These are phyloP conservation scores for Xylaria sp. DNA, from an alignment of 2,329 filamentous ascomycete genomes.

Conservation along the genomic window DNA sequence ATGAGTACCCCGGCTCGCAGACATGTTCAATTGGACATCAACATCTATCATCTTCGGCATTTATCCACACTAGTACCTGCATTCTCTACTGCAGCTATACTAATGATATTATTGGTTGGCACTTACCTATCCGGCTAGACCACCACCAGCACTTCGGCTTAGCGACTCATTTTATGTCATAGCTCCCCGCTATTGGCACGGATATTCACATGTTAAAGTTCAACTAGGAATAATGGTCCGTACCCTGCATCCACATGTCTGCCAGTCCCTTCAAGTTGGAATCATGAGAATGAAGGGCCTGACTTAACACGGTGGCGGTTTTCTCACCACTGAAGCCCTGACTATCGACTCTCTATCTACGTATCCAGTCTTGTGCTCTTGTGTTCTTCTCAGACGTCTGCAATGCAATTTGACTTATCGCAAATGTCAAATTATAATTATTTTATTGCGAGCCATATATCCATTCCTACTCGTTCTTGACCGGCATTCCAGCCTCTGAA, in stretches of 20 bases:
- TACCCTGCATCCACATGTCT: too few relatives aligned
- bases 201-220: conserved; percentile 25
- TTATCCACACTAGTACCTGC: not conserved
- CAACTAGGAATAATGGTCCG: not conserved
- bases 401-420: conserved; percentile 2
- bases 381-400: not conserved
- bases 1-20: not conserved
- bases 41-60: not conserved
- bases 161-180: not conserved
- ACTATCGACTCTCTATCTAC: not conserved
- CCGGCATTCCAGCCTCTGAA: conserved; percentile 17
- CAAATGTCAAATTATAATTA: conserved; percentile 1
- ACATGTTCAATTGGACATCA: not conserved
- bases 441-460: conserved; percentile 10
- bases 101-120: not conserved
- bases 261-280: not conserved
- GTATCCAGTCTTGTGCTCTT: too few relatives aligned
- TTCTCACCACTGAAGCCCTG: not conserved
- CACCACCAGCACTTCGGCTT: not conserved
- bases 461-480: conserved; percentile 13
- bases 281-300: not conserved
- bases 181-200: conserved; percentile 10
- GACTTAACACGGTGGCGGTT: not conserved
- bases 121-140: not conserved
- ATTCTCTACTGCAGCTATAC: not conserved